These are phyloP conservation scores for Flaveria sonorensis DNA, from an alignment of 129 eudicot species.

Conservation along the genomic window DNA sequence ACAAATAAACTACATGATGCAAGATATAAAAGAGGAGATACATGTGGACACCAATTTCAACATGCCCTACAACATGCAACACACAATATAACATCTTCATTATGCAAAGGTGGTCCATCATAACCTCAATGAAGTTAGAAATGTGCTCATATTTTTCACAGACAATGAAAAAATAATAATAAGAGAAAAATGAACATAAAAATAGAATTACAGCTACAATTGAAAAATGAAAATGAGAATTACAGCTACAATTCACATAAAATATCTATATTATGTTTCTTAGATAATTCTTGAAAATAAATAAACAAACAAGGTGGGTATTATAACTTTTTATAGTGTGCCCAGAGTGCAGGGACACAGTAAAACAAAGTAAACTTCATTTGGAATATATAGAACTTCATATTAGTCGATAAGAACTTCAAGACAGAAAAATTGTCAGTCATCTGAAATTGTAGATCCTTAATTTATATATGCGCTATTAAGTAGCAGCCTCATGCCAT, in stretches of 20 bases:
- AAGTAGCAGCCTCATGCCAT: neutral
- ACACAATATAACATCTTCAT: neutral
- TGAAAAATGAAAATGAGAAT: conserved; percentile 11
- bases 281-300: neutral
- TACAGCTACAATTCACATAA: conserved; percentile 4
- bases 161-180: neutral
- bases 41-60: conserved; percentile 8
- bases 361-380: conserved; percentile 15
- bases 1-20: neutral
- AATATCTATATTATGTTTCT: neutral
- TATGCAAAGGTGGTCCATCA: neutral
- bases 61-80: conserved; percentile 5
- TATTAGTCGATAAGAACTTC: conserved; percentile 7
- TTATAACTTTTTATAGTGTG: neutral
- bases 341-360: neutral
- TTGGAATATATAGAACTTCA: neutral
- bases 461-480: conserved; percentile 8
- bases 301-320: conserved; percentile 2
- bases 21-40: neutral
- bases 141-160: neutral
- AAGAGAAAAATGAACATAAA: neutral
- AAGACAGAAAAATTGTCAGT: neutral
- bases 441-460: neutral
- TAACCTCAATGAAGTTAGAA: neutral
- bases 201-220: neutral